Evolutionary conservation across 345 rosid genomes (phyloP).

Genomic region (Orychophragmus violaceus): DNA sequence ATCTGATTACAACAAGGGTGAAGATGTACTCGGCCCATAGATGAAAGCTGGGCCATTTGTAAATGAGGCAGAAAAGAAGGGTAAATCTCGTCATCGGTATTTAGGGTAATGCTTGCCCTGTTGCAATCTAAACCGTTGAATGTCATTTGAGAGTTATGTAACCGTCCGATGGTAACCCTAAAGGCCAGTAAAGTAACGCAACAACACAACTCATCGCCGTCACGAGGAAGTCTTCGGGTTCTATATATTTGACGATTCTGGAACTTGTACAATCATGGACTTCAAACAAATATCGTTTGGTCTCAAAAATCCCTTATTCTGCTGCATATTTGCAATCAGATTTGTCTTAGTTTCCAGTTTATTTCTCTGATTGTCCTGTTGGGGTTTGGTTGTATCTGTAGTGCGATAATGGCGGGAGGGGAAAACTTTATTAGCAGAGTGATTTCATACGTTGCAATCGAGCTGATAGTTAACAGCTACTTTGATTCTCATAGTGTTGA

Average conservation of each 20-base stretch:
- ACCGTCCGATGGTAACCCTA: slow-evolving; percentile 23
- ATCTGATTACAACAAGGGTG: not conserved
- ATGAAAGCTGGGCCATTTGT: not conserved
- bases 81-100: not conserved
- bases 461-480: slow-evolving; percentile 79
- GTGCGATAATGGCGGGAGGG: slow-evolving; percentile 70
- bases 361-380: not conserved
- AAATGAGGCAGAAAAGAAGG: not conserved
- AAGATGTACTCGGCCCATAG: not conserved
- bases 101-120: not conserved
- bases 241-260: slow-evolving; percentile 9
- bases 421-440: slow-evolving; percentile 80
- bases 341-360: not conserved
- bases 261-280: not conserved
- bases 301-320: not conserved
- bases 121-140: slow-evolving; percentile 8
- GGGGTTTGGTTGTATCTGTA: not conserved
- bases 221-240: not conserved
- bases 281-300: not conserved
- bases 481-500: not conserved
- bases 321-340: not conserved
- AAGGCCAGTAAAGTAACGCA: not conserved
- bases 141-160: accelerated
- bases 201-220: slow-evolving; percentile 23
- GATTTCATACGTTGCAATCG: slow-evolving; percentile 60